Evolutionary conservation across 2,329 filamentous ascomycete species (phyloP).

Genomic region (Lasiodiplodia theobromae): DNA sequence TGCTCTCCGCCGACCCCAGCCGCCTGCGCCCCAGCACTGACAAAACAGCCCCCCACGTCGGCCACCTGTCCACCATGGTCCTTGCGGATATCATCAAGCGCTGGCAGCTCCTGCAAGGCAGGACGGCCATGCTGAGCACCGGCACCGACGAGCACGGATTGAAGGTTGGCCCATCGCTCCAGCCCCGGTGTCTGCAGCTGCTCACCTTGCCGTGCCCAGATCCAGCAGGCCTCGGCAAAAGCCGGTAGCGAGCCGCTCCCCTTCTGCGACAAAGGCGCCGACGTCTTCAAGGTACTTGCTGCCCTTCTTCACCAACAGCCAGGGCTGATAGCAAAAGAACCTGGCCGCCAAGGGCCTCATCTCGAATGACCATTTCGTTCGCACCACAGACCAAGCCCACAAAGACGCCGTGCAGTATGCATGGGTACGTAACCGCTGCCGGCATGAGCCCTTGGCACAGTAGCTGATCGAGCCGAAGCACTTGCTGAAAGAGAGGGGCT

Average conservation of each 20-base stretch:
- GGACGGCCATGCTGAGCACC: conserved; percentile 77
- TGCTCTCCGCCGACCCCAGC: conserved; percentile 32
- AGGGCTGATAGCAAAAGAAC: conserved; percentile 47
- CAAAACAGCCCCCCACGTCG: conserved; percentile 81
- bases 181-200: conserved; percentile 1
- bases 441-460: background rate
- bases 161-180: conserved; percentile 62
- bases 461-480: conserved; percentile 50
- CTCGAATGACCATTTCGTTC: conserved; percentile 84
- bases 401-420: conserved; percentile 86
- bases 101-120: conserved; percentile 81
- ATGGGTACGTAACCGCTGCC: conserved; percentile 64
- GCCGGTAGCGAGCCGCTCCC: conserved; percentile 75
- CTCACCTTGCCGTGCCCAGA: conserved; percentile 56
- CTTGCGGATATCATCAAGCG: conserved; percentile 90
- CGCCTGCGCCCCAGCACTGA: background rate
- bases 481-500: conserved; percentile 74
- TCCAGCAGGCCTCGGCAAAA: conserved; percentile 78
- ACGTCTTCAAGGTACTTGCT: conserved; percentile 70
- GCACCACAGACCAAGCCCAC: conserved; percentile 86
- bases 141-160: conserved; percentile 98
- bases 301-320: too few species aligned
- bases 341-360: conserved; percentile 75
- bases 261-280: conserved; percentile 87
- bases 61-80: conserved; percentile 93